These are phyloP conservation scores for Martensiomyces pterosporus DNA, from an alignment of 192 early-diverging fungal genomes.

Conservation along the genomic window DNA sequence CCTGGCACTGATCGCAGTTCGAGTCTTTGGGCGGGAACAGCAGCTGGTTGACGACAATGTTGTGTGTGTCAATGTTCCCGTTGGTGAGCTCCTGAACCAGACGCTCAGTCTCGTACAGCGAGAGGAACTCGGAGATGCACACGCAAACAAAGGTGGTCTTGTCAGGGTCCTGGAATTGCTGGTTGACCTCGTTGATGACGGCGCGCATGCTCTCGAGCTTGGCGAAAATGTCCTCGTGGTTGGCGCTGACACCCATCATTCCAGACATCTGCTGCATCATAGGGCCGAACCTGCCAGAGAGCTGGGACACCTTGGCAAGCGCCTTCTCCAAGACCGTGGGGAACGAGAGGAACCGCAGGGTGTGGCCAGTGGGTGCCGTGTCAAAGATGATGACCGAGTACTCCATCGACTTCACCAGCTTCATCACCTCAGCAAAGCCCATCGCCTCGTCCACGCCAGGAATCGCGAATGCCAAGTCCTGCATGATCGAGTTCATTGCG, in stretches of 20 bases:
- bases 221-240: constrained; percentile 91
- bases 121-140: constrained; percentile 98
- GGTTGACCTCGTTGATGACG: constrained; percentile 96
- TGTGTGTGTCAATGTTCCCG: constrained; percentile 98
- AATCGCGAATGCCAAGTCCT: constrained; percentile 98
- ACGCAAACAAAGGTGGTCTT: constrained; percentile 99
- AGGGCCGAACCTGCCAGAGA: constrained; percentile 91
- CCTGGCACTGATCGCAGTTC: constrained; percentile 84
- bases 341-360: constrained; percentile 97
- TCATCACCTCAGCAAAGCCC: constrained; percentile 99
- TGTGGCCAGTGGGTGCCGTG: constrained; percentile 99
- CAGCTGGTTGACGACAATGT: constrained; percentile 98
- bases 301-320: constrained; percentile 87
- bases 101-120: constrained; percentile 98
- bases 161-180: constrained; percentile 98
- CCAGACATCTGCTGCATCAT: constrained; percentile 85
- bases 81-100: constrained; percentile 99
- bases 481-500: constrained; percentile 83
- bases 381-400: constrained; percentile 99
- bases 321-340: constrained; percentile 97
- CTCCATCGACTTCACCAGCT: constrained; percentile 99
- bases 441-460: constrained; percentile 99
- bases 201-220: constrained; percentile 96
- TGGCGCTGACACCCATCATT: constrained; percentile 82
- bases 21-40: constrained; percentile 87